Evolutionary conservation across 1,284 basidiomycete genomes (phyloP).

Genomic region (Apiotrichum veenhuisii): DNA sequence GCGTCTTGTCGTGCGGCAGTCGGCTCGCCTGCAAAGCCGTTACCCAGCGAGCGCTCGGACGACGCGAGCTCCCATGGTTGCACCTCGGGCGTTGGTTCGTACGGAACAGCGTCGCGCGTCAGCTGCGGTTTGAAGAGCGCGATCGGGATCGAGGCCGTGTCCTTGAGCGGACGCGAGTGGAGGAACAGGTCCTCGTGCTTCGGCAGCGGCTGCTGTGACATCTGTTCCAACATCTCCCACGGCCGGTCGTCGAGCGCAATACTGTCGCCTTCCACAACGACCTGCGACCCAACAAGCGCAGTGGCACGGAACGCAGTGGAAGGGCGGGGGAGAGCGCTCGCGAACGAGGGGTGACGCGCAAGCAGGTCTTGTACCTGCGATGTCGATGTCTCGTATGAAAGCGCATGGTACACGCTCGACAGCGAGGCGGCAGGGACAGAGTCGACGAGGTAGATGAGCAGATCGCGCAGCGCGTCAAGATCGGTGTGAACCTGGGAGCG

Average conservation of each 20-base stretch:
- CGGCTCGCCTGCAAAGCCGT: conserved; percentile 41
- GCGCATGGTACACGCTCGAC: conserved; percentile 19
- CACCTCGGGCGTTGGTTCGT: background rate
- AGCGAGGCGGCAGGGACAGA: conserved; percentile 8
- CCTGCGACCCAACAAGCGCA: conserved; percentile 21
- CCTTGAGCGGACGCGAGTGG: conserved; percentile 24
- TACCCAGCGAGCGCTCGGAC: conserved; percentile 39
- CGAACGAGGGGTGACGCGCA: conserved; percentile 16
- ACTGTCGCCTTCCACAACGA: conserved; percentile 14
- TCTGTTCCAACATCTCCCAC: conserved; percentile 46
- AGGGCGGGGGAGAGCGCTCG: conserved; percentile 26
- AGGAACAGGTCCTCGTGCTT: conserved; percentile 36
- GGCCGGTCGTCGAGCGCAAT: conserved; percentile 40
- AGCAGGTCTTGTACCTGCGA: conserved; percentile 22
- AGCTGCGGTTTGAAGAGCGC: conserved; percentile 37
- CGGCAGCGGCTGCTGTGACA: conserved; percentile 20
- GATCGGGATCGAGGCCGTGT: conserved; percentile 39
- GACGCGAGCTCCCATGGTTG: conserved; percentile 29
- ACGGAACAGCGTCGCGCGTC: conserved; percentile 35
- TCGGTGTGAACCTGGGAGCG: conserved; percentile 10
- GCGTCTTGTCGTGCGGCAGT: conserved; percentile 26
- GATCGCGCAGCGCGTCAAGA: conserved; percentile 24
- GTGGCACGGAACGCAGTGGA: conserved; percentile 29
- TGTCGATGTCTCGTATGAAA: conserved; percentile 30
- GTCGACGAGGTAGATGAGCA: conserved; percentile 27